Base-by-base conservation (phyloP, 2,329 filamentous ascomycete species). In the Byssothecium circinans region DNA sequence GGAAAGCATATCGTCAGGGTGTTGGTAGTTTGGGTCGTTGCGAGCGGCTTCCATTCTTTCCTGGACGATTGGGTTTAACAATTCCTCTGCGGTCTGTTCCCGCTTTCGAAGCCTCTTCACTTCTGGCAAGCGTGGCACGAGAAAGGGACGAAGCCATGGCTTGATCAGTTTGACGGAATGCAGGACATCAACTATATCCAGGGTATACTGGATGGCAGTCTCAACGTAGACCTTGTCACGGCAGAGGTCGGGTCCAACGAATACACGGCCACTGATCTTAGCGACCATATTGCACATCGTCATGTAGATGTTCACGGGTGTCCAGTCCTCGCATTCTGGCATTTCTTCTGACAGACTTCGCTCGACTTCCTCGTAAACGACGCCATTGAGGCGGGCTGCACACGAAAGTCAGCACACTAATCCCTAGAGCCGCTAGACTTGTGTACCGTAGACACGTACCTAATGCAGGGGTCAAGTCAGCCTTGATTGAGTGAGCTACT, bases 1-100 rank as follows among this genome's bases (percentile, higher is more conserved):
- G 45, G 70, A 65, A 30, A 73, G 47, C 59, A 73, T 58, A 41
- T 74, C 71, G 32, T 71, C 62, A 4, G 65, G 67, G 32, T 60
- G 63, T 43, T 68, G 48, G 50, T 63, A 70, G 14, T 63, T 55
- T 0, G 60, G 60, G 23, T 68, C 56, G 5, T 58, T 57, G 20
- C 57, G 56, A 27, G 54, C 53, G 10, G 60, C 61, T 5, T 58
- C 45, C 2, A 48, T 41, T n/a, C 67, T 54, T 11, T 58, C 56
- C 15, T 53, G 20, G 4, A 69, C 44, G n/a, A 71, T 54, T 1
- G 67, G 68, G 3, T 44, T 20, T 7, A 71, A 41, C 15, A 59
- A 49, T 0, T 51, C 41, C 11, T 42, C 35, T 2, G 57, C 51
- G 22, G 42, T 33, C 27, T 52, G 36, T 36, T 63, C 59, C 17